Percentiles rank a stretch among this genome's conserved stretches.
phyloP scores from a whole-genome alignment of 1,139 yeast species.

The Candida tropicalis region DNA sequence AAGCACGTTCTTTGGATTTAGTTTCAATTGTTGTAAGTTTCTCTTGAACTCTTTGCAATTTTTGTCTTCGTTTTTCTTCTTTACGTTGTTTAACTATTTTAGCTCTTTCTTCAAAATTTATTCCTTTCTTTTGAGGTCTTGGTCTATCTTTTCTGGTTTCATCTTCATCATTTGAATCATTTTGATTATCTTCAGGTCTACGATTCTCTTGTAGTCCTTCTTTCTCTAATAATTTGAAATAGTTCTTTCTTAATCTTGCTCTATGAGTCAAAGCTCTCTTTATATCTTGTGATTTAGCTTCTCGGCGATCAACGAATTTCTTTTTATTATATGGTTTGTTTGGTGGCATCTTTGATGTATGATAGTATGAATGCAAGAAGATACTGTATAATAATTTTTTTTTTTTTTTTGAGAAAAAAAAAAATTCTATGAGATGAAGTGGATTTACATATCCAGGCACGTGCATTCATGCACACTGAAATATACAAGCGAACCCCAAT shows the following conservation, averaged over 20 bases:
- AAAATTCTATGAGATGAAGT: too few species aligned
- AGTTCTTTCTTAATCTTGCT: slow-evolving; percentile 80
- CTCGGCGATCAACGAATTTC: slow-evolving; percentile 41
- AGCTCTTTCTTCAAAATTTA: slow-evolving; percentile 50
- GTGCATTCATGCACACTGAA: too few species aligned
- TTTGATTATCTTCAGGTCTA: slow-evolving; percentile 11
- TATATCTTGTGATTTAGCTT: slow-evolving; percentile 58
- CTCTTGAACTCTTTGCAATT: slow-evolving; percentile 31
- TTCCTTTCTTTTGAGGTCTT: slow-evolving; percentile 20
- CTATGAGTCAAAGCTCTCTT: slow-evolving; percentile 76
- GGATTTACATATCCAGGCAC: too few species aligned
- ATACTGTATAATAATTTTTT: too few species aligned
- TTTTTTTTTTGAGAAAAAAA: too few species aligned
- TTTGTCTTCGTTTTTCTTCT: slow-evolving; percentile 36
- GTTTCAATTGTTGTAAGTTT: slow-evolving; percentile 25
- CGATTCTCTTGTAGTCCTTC: slow-evolving; percentile 48
- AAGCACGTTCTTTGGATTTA: slow-evolving; percentile 34
- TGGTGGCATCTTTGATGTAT: slow-evolving; percentile 4
- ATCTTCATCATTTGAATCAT: slow-evolving; percentile 5
- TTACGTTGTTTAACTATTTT: slow-evolving; percentile 47
- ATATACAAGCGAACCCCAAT: too few species aligned
- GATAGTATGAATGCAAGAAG: too few species aligned
- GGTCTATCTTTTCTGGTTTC: slow-evolving; percentile 16
- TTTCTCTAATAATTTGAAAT: slow-evolving; percentile 75
- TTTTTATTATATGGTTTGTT: slow-evolving; percentile 18